These are phyloP conservation scores for Taphrina wiesneri DNA, from an alignment of 1,139 yeast species.

Conservation along the genomic window DNA sequence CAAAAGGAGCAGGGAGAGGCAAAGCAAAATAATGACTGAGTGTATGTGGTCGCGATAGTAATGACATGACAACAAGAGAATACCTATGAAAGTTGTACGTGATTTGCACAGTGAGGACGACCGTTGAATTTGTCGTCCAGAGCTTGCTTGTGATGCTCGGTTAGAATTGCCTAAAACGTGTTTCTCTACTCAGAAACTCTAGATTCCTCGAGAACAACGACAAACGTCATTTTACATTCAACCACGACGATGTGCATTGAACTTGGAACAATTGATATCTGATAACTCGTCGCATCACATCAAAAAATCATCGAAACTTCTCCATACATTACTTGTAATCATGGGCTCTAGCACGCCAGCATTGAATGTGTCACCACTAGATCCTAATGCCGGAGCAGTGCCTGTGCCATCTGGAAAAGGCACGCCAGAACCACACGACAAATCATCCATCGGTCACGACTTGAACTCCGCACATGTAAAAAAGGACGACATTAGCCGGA, in stretches of 20 bases:
- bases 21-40: conserved; percentile 2
- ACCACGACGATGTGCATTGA: not conserved
- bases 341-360: conserved; percentile 4
- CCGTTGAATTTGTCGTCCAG: not conserved
- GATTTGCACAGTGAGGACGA: not conserved
- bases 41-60: not conserved
- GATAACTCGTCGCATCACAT: too few relatives aligned
- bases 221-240: not conserved
- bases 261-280: not conserved
- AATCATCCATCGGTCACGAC: conserved; percentile 19
- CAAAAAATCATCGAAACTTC: too few relatives aligned
- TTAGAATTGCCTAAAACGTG: not conserved
- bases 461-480: conserved; percentile 19
- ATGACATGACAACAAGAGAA: too few relatives aligned
- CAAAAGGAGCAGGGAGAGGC: conserved; percentile 14
- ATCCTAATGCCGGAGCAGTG: conserved; percentile 24
- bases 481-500: conserved; percentile 1
- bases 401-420: conserved; percentile 19
- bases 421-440: not conserved
- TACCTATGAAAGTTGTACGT: too few relatives aligned
- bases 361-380: conserved; percentile 12
- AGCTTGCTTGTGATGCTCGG: too few relatives aligned
- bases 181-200: not conserved
- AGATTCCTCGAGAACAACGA: not conserved
- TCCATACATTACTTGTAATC: too few relatives aligned